These are phyloP conservation scores for Puccinia polysora DNA, from an alignment of 1,284 basidiomycete genomes.

Conservation along the genomic window DNA sequence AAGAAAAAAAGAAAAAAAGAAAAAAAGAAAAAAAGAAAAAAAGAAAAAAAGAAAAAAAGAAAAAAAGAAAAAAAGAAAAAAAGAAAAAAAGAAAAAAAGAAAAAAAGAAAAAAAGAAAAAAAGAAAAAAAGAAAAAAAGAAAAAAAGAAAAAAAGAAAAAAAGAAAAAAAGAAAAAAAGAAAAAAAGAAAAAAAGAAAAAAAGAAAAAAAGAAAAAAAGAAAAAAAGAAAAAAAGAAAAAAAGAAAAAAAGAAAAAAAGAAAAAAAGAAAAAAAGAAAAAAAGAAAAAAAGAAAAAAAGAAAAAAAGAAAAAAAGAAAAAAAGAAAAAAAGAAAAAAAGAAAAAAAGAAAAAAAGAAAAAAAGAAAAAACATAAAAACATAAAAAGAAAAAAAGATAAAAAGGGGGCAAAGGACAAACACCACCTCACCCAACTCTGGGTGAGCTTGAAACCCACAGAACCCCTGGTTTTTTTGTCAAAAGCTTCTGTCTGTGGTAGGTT, in stretches of 20 bases:
- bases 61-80: constrained; percentile 1
- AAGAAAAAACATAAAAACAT: background rate
- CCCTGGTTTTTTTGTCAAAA: no score
- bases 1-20: no score
- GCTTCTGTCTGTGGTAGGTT: no score
- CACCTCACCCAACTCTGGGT: no score
- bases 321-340: background rate
- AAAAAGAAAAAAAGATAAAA: constrained; percentile 8
- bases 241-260: background rate
- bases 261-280: background rate
- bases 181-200: background rate
- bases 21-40: no score
- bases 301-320: background rate
- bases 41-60: no score
- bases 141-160: background rate
- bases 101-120: background rate
- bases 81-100: background rate
- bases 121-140: constrained; percentile 4
- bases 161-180: constrained; percentile 10
- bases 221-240: background rate
- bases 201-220: background rate
- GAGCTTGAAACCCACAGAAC: no score
- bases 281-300: background rate
- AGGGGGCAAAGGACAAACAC: no score
- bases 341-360: background rate